phyloP scores from a whole-genome alignment of 192 early-diverging fungal genomes.

The Cladochytrium replicatum region DNA sequence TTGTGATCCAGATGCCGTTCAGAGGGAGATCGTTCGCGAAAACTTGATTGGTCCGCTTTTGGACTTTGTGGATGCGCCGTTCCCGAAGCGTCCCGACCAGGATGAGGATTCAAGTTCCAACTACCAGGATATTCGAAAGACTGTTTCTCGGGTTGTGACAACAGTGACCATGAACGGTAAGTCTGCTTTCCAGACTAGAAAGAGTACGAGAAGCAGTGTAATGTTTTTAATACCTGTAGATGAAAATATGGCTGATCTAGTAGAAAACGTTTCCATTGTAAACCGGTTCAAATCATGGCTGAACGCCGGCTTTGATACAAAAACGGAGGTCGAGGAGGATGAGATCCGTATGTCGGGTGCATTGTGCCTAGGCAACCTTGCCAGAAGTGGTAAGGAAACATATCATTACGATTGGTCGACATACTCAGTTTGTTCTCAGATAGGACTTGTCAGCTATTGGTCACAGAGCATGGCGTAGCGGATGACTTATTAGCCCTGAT shows the following conservation, averaged over 20 bases:
- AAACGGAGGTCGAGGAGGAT: constrained; percentile 25
- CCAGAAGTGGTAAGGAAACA: constrained; percentile 30
- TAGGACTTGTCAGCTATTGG: constrained; percentile 23
- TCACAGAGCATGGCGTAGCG: constrained; percentile 23
- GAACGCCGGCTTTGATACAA: constrained; percentile 15
- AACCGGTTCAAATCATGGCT: constrained; percentile 34
- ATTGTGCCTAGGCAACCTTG: constrained; percentile 41
- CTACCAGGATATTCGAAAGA: constrained; percentile 31
- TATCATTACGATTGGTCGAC: background rate
- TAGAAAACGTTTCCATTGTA: constrained; percentile 20
- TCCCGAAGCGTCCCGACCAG: background rate
- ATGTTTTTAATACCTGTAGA: constrained; percentile 14
- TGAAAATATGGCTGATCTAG: constrained; percentile 32
- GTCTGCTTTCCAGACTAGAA: constrained; percentile 2
- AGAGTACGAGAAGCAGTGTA: background rate
- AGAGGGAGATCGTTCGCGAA: constrained; percentile 24
- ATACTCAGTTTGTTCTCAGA: constrained; percentile 24
- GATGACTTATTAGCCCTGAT: constrained; percentile 22
- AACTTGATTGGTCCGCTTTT: constrained; percentile 24
- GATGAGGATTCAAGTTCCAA: constrained; percentile 13
- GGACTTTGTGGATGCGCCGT: constrained; percentile 32
- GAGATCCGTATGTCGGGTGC: constrained; percentile 46
- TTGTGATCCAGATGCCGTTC: constrained; percentile 20
- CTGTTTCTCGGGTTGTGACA: constrained; percentile 31
- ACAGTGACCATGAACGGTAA: constrained; percentile 42